Conservation (phyloP, 2,329 filamentous ascomycete genomes). For the Neopestalotiopsis sp. region DNA sequence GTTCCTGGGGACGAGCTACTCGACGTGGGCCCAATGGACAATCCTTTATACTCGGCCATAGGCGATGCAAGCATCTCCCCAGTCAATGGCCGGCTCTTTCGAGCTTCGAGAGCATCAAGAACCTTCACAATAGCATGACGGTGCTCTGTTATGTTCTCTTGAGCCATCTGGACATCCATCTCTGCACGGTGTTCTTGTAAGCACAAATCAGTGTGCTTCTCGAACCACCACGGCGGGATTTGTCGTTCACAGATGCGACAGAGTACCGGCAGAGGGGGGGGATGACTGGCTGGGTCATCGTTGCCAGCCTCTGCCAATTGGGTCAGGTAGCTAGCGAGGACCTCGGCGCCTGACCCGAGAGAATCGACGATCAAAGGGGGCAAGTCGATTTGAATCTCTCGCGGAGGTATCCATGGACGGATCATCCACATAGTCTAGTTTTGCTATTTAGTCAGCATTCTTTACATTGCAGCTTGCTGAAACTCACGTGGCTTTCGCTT, state of each 20-base stretch:
- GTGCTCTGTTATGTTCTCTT: conserved; percentile 91
- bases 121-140: conserved; percentile 94
- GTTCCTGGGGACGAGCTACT: conserved; percentile 75
- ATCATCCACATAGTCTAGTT: conserved; percentile 99
- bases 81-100: conserved; percentile 68
- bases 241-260: conserved; percentile 98
- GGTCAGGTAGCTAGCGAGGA: conserved; percentile 92
- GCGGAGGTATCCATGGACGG: conserved; percentile 83
- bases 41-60: conserved; percentile 83
- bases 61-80: conserved; percentile 59
- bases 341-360: conserved; percentile 90
- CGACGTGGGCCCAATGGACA: conserved; percentile 78
- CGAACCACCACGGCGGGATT: conserved; percentile 99
- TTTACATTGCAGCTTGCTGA: background rate
- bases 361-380: conserved; percentile 89
- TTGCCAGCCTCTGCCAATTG: conserved; percentile 83
- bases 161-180: conserved; percentile 96
- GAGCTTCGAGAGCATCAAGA: conserved; percentile 86
- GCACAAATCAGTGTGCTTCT: conserved; percentile 97
- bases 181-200: conserved; percentile 95
- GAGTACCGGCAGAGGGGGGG: conserved; percentile 82
- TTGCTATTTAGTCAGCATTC: background rate
- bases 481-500: conserved; percentile 85
- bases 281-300: conserved; percentile 76
- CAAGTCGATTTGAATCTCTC: conserved; percentile 95